These are phyloP conservation scores for Acorus calamus DNA, from an alignment of 106 monocot species.

Conservation along the genomic window DNA sequence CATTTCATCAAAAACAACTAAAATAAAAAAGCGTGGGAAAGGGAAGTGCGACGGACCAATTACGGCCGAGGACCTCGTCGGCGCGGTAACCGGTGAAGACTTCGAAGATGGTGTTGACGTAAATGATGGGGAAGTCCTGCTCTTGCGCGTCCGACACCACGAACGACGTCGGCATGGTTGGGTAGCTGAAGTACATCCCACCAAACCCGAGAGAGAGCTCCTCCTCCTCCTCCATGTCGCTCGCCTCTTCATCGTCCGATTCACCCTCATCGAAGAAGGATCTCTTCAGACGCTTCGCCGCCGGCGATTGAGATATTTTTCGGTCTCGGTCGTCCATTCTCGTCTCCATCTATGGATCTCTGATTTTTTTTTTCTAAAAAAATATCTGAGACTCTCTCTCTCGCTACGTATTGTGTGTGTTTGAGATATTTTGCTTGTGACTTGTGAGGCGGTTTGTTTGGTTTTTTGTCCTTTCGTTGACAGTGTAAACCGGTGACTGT, in stretches of 20 bases:
- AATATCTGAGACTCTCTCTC: too few relatives aligned
- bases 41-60: conserved; percentile 35
- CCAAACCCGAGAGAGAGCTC: background rate
- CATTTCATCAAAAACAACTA: background rate
- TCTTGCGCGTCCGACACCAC: conserved; percentile 83
- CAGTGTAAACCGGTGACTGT: too few relatives aligned
- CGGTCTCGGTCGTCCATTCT: too few relatives aligned
- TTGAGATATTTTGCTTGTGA: too few relatives aligned
- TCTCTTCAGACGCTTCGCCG: background rate
- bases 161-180: conserved; percentile 37
- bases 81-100: conserved; percentile 75
- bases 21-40: background rate
- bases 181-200: conserved; percentile 8
- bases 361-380: too few relatives aligned
- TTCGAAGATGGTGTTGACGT: conserved; percentile 86
- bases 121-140: conserved; percentile 78
- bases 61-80: conserved; percentile 84
- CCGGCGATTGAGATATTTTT: too few relatives aligned
- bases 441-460: too few relatives aligned
- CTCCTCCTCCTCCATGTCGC: conserved; percentile 14
- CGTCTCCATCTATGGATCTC: too few relatives aligned
- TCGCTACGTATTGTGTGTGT: too few relatives aligned
- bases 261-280: background rate
- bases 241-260: conserved; percentile 14
- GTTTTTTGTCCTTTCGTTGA: too few relatives aligned